Evolutionary conservation across 352 stramenopile species (phyloP).

Genomic region (Phytophthora quininea): DNA sequence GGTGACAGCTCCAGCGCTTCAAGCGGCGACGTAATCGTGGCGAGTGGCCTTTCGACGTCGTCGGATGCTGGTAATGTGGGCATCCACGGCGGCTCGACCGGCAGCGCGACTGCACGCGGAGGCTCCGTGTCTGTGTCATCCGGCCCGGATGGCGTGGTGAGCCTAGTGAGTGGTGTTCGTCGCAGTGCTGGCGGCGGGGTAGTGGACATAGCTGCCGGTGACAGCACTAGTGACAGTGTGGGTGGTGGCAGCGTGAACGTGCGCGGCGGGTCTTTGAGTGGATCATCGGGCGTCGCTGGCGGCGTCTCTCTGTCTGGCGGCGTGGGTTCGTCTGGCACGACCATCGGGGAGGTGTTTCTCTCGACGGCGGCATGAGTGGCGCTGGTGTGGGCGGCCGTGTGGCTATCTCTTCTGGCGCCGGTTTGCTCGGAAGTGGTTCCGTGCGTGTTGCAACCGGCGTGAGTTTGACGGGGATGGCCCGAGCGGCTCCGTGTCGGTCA

Average conservation of each 20-base stretch:
- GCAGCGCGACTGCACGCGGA: constrained; percentile 2
- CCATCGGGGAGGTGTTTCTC: constrained; percentile 8
- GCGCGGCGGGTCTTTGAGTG: constrained; percentile 2
- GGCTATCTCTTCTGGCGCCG: constrained; percentile 15
- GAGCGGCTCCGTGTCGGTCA: constrained; percentile 7
- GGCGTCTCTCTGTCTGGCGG: constrained; percentile 22
- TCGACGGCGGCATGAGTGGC: neutral
- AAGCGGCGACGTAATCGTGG: constrained; percentile 9
- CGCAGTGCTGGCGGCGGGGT: constrained; percentile 12
- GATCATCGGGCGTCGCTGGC: constrained; percentile 7
- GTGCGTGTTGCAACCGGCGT: constrained; percentile 10
- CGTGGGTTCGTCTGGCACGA: constrained; percentile 16
- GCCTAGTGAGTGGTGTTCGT: constrained; percentile 7
- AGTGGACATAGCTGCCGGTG: constrained; percentile 21
- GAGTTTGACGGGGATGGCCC: constrained; percentile 2
- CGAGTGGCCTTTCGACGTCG: constrained; percentile 16
- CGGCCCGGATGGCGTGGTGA: neutral
- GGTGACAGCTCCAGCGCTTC: neutral
- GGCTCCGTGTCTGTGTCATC: constrained; percentile 2
- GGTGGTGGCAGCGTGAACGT: constrained; percentile 14
- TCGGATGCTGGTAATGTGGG: constrained; percentile 8
- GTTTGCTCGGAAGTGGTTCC: constrained; percentile 12
- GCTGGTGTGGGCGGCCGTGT: constrained; percentile 4
- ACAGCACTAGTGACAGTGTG: constrained; percentile 17
- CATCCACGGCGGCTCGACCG: constrained; percentile 1